Conservation (phyloP, 441 rosid species). For the Eugenia klotzschiana region DNA sequence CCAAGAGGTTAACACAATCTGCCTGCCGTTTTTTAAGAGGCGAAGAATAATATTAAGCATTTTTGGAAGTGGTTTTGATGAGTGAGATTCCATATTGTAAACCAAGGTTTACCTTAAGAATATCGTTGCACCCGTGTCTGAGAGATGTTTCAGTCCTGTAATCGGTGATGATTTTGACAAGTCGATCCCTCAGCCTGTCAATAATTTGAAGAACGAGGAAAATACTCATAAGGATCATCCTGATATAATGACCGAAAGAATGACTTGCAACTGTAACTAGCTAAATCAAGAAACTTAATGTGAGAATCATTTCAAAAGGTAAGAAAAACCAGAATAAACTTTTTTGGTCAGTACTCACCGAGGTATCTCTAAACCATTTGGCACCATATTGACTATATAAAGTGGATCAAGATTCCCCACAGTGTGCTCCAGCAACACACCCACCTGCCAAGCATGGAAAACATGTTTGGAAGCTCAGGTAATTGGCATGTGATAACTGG, state of each 20-base stretch:
- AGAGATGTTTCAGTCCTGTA: constrained; percentile 97
- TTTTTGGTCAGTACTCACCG: constrained; percentile 40
- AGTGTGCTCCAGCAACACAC: constrained; percentile 90
- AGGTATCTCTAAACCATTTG: constrained; percentile 96
- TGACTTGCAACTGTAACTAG: not conserved
- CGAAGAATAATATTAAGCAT: constrained; percentile 3
- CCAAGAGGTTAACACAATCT: constrained; percentile 75
- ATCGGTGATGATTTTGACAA: constrained; percentile 89
- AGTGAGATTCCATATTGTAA: not conserved
- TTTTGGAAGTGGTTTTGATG: not conserved
- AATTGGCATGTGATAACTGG: not conserved
- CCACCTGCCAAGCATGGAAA: constrained; percentile 52
- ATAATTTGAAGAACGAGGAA: not conserved
- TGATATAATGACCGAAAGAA: not conserved
- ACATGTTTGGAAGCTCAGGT: not conserved
- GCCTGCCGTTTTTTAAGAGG: constrained; percentile 35
- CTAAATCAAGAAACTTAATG: not conserved
- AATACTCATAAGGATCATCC: not conserved
- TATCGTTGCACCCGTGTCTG: constrained; percentile 92
- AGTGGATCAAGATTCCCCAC: constrained; percentile 97
- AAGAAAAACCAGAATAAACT: not conserved
- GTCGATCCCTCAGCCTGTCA: constrained; percentile 80
- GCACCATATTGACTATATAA: constrained; percentile 91
- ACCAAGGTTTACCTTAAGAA: constrained; percentile 57
- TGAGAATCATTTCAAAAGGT: not conserved